A percentile compares a stretch with the other conserved stretches of the same genome.
Conservation (phyloP, 192 early-diverging fungal species). For the Gaertneriomyces semiglobifer region DNA sequence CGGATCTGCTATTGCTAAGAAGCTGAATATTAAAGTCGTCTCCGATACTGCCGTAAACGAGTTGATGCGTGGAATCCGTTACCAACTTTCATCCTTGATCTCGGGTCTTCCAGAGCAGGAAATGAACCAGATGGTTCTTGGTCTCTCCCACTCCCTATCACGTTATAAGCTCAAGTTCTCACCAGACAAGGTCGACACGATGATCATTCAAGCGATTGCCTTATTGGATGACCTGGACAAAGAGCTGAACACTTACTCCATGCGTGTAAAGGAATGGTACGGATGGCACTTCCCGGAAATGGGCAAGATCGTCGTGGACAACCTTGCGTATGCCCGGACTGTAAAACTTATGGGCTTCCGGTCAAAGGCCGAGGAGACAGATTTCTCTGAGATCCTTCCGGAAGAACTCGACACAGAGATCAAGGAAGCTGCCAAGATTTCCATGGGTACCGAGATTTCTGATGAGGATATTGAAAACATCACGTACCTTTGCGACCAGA, state of each 20-base stretch:
- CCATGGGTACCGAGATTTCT: conserved; percentile 98
- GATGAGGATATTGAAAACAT: conserved; percentile 98
- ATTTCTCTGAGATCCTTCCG: conserved; percentile 80
- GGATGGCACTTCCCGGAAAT: conserved; percentile 99
- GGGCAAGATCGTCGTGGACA: conserved; percentile 92
- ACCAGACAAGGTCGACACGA: conserved; percentile 99
- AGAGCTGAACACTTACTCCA: conserved; percentile 96
- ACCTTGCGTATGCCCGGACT: conserved; percentile 86
- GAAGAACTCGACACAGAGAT: conserved; percentile 89
- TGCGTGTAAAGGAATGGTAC: conserved; percentile 98
- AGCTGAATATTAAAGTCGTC: conserved; percentile 79
- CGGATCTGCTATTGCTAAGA: conserved; percentile 70
- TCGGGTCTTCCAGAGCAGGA: conserved; percentile 82
- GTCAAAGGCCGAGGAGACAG: conserved; percentile 70
- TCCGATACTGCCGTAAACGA: conserved; percentile 82
- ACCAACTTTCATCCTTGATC: conserved; percentile 87
- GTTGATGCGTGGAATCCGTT: conserved; percentile 93
- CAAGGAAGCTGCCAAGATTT: conserved; percentile 96
- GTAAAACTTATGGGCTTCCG: conserved; percentile 91
- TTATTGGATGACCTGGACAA: conserved; percentile 97
- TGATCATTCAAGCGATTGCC: conserved; percentile 98
- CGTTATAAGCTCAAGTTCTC: conserved; percentile 99
- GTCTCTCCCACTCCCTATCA: conserved; percentile 98
- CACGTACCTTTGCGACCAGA: conserved; percentile 87
- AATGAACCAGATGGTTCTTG: conserved; percentile 92